Evolutionary conservation across 768 basidiomycete species (phyloP).

Genomic region (Hysterangium stoloniferum): DNA sequence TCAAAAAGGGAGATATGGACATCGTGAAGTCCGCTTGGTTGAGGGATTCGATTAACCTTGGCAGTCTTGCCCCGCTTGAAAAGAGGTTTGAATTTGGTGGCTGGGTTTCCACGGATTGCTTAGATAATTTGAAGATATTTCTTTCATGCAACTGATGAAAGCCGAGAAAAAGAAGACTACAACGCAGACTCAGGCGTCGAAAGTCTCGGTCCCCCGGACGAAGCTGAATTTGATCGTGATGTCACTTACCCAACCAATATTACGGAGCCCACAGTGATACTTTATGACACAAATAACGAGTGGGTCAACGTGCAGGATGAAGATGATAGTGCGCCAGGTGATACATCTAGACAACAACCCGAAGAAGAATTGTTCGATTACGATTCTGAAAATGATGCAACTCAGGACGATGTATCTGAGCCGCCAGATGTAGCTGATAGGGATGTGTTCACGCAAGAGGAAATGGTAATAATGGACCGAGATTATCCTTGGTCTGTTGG

Average conservation of each 20-base stretch:
- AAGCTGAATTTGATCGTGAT: too few relatives aligned
- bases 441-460: not conserved
- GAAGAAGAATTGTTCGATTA: constrained; percentile 7
- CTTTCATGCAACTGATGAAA: constrained; percentile 57
- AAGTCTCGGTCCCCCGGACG: constrained; percentile 12
- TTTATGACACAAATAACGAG: not conserved
- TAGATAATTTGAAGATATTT: constrained; percentile 52
- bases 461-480: not conserved
- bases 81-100: constrained; percentile 47
- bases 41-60: constrained; percentile 59
- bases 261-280: not conserved
- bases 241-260: too few relatives aligned
- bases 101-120: not conserved
- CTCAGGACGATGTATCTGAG: constrained; percentile 15
- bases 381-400: constrained; percentile 9
- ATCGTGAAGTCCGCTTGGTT: constrained; percentile 82
- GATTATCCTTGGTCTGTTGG: not conserved
- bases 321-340: constrained; percentile 20
- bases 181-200: constrained; percentile 29
- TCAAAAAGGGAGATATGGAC: constrained; percentile 62
- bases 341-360: not conserved
- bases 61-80: constrained; percentile 48
- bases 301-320: constrained; percentile 14
- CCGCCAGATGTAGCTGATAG: not conserved
- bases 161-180: constrained; percentile 47